Percentiles rank a stretch among this genome's conserved stretches.
phyloP scores from a whole-genome alignment of 306 rosid species.

The Lupinus albus region DNA sequence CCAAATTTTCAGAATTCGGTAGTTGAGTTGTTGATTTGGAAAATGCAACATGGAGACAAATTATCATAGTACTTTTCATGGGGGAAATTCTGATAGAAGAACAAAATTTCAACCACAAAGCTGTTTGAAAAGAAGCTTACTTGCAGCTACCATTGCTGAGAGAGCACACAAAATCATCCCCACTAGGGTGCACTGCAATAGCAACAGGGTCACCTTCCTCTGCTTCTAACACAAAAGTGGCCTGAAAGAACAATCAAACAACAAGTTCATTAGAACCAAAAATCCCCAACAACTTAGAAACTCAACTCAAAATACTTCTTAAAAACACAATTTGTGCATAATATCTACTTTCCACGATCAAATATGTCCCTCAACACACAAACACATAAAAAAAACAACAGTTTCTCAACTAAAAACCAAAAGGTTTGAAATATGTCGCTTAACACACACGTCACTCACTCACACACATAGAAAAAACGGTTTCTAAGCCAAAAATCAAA shows the following conservation, averaged over 20 bases:
- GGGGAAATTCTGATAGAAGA: conserved; percentile 6
- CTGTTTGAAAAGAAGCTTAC: conserved; percentile 54
- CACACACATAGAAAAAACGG: not conserved
- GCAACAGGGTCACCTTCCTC: conserved; percentile 82
- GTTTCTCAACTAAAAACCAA: too few relatives aligned
- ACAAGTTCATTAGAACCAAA: conserved; percentile 26
- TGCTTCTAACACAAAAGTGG: conserved; percentile 74
- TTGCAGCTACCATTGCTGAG: conserved; percentile 87
- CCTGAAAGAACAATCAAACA: conserved; percentile 45
- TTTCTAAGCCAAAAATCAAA: conserved; percentile 32
- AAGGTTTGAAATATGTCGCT: too few relatives aligned
- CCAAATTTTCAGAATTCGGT: too few relatives aligned
- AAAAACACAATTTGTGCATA: conserved; percentile 30
- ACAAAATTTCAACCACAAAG: not conserved
- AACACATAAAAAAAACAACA: too few relatives aligned
- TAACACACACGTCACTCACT: too few relatives aligned
- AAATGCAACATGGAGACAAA: conserved; percentile 23
- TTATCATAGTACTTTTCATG: not conserved
- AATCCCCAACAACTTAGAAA: conserved; percentile 12
- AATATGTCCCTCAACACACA: too few relatives aligned
- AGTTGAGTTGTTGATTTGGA: conserved; percentile 10
- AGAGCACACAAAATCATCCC: conserved; percentile 80
- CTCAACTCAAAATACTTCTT: conserved; percentile 8
- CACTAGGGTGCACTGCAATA: conserved; percentile 80
- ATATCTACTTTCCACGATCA: not conserved